Base-by-base conservation (phyloP, 345 rosid genomes). In the Lepidium aucheri region DNA sequence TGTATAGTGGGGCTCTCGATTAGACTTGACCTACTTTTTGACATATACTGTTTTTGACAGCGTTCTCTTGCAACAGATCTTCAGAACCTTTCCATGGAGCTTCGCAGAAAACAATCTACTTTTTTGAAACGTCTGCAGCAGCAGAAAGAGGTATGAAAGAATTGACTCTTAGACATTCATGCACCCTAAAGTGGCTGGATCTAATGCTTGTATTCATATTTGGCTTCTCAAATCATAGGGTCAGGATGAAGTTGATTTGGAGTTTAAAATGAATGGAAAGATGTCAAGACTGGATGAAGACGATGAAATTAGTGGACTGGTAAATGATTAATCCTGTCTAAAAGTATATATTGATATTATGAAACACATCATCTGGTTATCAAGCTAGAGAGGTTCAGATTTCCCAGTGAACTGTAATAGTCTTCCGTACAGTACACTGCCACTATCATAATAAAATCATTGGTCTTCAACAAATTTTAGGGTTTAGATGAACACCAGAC, bases 41-140 rank as follows among this genome's bases (percentile, higher is more conserved):
- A 51, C 58, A 68, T 60, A 68, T 60, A 63, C 65, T 60, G 46
- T 64, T 70, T 69, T 77, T 77, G 77, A 70, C 85, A 87, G 90
- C 82, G 85, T 53, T 87, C 89, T 68, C 85, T 87, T 73, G 95
- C 95, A 64, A 87, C 82, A 53, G 95, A 87, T 76, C 91, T 87
- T 73, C 95, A 87, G 63, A 81, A 53, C 74, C 83, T 85, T 33
- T 87, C 91, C 14, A 70, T 83, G 87, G 95, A 85, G 28, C 84
- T 87, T 41, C 84, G 91, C 16, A 82, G 81, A 72, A 87, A 87
- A 75, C 95, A 87, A 34, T 87, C 95, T 66, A 78, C 79, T 18
- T 87, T 79, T 51, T 79, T 87, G 69, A 85, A 82, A 74, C 83
- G 87, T 43, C 74, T 83, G 8, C 84, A 77, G 52, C 89, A 85